Percentiles rank a stretch among this genome's conserved stretches.
phyloP scores from a whole-genome alignment of 2,329 filamentous ascomycete species.

The Aureobasidium melanogenum region DNA sequence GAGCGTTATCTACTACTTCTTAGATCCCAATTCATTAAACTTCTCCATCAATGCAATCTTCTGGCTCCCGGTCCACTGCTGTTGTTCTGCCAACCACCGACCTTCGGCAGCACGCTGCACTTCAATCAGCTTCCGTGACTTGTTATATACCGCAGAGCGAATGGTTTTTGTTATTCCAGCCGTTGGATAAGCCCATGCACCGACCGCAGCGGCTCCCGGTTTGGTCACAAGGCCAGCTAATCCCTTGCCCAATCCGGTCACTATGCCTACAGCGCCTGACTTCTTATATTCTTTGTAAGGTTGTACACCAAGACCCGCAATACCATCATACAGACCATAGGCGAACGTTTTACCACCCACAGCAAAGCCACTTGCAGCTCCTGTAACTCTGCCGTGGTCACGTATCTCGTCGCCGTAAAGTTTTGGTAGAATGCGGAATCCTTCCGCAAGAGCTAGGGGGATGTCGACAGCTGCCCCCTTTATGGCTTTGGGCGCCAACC shows the following conservation, averaged over 20 bases:
- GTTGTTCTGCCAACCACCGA: not conserved
- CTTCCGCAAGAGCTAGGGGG: not conserved
- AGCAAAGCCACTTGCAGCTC: conserved; percentile 46
- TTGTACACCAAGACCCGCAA: conserved; percentile 67
- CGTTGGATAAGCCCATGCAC: conserved; percentile 24
- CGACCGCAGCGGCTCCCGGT: conserved; percentile 50
- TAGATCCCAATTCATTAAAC: not conserved
- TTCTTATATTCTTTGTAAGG: conserved; percentile 57
- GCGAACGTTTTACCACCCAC: conserved; percentile 53
- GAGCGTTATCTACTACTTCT: not conserved
- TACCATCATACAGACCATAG: conserved; percentile 64
- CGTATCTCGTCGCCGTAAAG: conserved; percentile 55
- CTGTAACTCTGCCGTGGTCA: conserved; percentile 38
- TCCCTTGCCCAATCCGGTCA: conserved; percentile 73
- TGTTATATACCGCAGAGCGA: not conserved
- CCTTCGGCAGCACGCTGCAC: not conserved
- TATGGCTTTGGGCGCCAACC: not conserved
- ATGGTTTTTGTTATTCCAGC: conserved; percentile 16
- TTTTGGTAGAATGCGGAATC: conserved; percentile 34
- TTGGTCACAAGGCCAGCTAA: conserved; percentile 69
- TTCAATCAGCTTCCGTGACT: not conserved
- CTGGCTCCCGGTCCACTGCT: not conserved
- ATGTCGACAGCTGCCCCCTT: not conserved
- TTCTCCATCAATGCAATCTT: not conserved
- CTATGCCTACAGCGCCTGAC: conserved; percentile 53